Base-by-base conservation (phyloP, 495 filamentous ascomycete genomes). In the Xylaria castorea region DNA sequence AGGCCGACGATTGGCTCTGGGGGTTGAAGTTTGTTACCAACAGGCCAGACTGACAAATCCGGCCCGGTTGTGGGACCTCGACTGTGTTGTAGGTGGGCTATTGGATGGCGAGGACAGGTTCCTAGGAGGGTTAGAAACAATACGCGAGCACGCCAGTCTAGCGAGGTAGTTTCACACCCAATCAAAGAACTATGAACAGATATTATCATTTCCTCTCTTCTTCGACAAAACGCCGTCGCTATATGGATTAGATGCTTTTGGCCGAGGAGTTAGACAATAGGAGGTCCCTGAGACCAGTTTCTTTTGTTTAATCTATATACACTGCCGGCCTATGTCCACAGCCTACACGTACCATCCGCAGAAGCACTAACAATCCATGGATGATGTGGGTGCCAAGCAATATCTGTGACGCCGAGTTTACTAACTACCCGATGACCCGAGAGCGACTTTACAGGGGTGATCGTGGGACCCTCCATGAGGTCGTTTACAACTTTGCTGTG, bases 401-500 rank as follows among this genome's bases (percentile, higher is more conserved):
- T 83, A 81, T 97, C 97, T 83, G 98, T 83, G 30, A 99, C 94
- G 61, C 96, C 96, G 64, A 99, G 85, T 74, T 91, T 92, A 76
- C 84, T 88, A 77, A 87, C 89, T 2, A 95, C 90, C 83, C 91
- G 91, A 84, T 99, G 96, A 4, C 96, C 96, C 81, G 89, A 91
- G 71, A 99, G 87, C 75, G 97, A 92, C 88, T 98, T 98, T 74
- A 98, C 87, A 20, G 97, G 96, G 57, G 98, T 96, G 76, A 99
- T 97, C 51, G 90, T 94, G 30, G 96, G 94, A 81, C 97, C 97
- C 85, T 97, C 94, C 86, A 98, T 91, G 84, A 97, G 85, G 79
- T 98, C 96, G 71, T 89, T 92, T 42, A 95, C 94, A 42, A 98
- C 95, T 81, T 92, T 96, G 67, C 94, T 96, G 81, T 99, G 96